These are phyloP conservation scores for Pythium angustatum DNA, from an alignment of 352 stramenopile species.

Conservation along the genomic window DNA sequence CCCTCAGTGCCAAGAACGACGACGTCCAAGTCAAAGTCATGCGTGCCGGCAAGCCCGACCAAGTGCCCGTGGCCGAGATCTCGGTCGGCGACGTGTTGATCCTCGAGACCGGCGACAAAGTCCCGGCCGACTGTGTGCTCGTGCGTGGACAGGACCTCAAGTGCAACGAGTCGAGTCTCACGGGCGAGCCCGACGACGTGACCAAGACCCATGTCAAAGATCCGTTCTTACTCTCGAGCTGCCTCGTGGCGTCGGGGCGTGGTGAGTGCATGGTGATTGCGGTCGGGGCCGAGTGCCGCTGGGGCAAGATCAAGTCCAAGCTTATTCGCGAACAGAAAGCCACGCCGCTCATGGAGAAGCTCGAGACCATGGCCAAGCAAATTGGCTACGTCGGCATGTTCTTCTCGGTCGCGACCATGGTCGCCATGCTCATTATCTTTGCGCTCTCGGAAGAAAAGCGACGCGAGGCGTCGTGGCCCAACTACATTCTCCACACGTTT, in stretches of 20 bases:
- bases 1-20: slow-evolving; percentile 86
- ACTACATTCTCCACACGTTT: slow-evolving; percentile 92
- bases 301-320: slow-evolving; percentile 92
- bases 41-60: slow-evolving; percentile 59
- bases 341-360: slow-evolving; percentile 93
- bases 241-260: slow-evolving; percentile 68
- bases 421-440: slow-evolving; percentile 87
- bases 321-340: slow-evolving; percentile 85
- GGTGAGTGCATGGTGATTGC: slow-evolving; percentile 83
- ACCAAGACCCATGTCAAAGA: slow-evolving; percentile 75
- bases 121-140: slow-evolving; percentile 94
- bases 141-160: slow-evolving; percentile 92
- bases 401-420: slow-evolving; percentile 86
- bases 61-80: slow-evolving; percentile 72
- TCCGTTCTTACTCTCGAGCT: slow-evolving; percentile 89
- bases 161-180: slow-evolving; percentile 96
- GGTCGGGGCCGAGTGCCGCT: slow-evolving; percentile 80
- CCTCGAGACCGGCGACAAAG: slow-evolving; percentile 91
- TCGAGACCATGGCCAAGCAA: slow-evolving; percentile 89
- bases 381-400: slow-evolving; percentile 87
- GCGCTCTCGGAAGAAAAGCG: slow-evolving; percentile 58
- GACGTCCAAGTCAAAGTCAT: slow-evolving; percentile 87
- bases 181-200: slow-evolving; percentile 94
- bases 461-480: slow-evolving; percentile 65
- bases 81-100: slow-evolving; percentile 90